Percentiles rank a stretch among this genome's conserved stretches.
phyloP scores from a whole-genome alignment of 306 rosid genomes.

The Alnus rubra region DNA sequence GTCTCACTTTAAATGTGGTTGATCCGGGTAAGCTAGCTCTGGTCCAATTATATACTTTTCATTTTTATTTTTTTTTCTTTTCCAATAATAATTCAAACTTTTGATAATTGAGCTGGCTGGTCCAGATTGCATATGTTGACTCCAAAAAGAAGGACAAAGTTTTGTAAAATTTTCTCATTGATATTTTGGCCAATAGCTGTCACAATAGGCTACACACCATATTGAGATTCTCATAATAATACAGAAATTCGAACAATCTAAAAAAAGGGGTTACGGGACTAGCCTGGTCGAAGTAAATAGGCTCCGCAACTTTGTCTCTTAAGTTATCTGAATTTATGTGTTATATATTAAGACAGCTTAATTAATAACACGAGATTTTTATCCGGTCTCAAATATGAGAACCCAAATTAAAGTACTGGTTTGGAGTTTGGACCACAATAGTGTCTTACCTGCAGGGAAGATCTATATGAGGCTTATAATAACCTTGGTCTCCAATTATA shows the following conservation, averaged over 20 bases:
- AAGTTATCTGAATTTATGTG: too few species aligned
- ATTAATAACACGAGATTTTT: too few species aligned
- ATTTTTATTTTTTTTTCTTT: too few species aligned
- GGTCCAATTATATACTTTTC: not conserved
- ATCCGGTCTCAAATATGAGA: not conserved
- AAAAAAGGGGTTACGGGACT: too few species aligned
- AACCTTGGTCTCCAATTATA: not conserved
- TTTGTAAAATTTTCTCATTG: too few species aligned
- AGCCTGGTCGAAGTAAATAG: too few species aligned
- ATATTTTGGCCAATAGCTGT: not conserved
- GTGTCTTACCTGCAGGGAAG: not conserved
- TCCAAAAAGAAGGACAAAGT: too few species aligned
- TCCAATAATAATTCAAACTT: not conserved
- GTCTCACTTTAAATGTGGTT: not conserved
- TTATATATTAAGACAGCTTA: too few species aligned
- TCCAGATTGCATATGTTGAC: not conserved
- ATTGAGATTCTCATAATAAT: too few species aligned
- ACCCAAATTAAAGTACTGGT: not conserved
- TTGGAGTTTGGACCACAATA: not conserved
- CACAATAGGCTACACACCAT: not conserved
- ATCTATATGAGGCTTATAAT: not conserved
- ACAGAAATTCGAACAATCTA: too few species aligned
- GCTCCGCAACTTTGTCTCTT: too few species aligned
- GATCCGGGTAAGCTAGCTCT: not conserved
- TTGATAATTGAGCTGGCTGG: not conserved